Percentiles rank a stretch among this genome's conserved stretches.
Conservation (phyloP, 2,329 filamentous ascomycete genomes). For the Aspergillus neotritici region DNA sequence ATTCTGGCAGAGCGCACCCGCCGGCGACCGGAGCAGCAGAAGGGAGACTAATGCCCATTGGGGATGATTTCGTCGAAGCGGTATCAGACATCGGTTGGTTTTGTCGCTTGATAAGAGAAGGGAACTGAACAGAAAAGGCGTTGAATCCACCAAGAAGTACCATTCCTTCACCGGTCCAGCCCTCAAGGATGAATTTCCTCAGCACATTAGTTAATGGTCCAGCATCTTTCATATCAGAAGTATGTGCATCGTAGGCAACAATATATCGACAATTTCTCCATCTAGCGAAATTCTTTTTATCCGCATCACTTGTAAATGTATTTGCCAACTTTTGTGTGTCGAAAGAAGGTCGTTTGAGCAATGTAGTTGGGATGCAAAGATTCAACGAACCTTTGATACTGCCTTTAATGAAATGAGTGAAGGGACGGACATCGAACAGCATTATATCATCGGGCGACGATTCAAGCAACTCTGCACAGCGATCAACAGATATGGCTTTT, state of each 20-base stretch:
- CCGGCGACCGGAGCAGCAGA: conserved; percentile 74
- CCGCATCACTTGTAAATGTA: conserved; percentile 69
- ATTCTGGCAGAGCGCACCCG: conserved; percentile 71
- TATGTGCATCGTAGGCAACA: conserved; percentile 79
- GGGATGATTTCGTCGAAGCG: conserved; percentile 44
- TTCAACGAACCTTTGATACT: conserved; percentile 79
- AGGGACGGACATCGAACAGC: conserved; percentile 79
- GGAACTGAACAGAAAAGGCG: conserved; percentile 63
- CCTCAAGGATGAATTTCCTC: conserved; percentile 85
- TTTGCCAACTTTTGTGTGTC: conserved; percentile 81
- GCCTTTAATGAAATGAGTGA: conserved; percentile 70
- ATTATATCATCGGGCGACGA: conserved; percentile 53
- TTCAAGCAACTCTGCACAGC: conserved; percentile 55
- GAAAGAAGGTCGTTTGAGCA: conserved; percentile 86
- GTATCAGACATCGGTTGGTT: conserved; percentile 26
- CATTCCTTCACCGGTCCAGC: conserved; percentile 66
- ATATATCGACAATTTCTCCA: conserved; percentile 74
- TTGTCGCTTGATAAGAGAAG: conserved; percentile 40
- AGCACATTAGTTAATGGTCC: conserved; percentile 75
- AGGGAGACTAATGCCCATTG: conserved; percentile 47
- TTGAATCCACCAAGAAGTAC: conserved; percentile 79
- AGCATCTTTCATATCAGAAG: conserved; percentile 73
- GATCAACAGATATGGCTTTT: conserved; percentile 48
- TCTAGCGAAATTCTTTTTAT: conserved; percentile 65
- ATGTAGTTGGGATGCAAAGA: conserved; percentile 88